A percentile compares a stretch with the other conserved stretches of the same genome.
Conservation (phyloP, 1,284 basidiomycete genomes). For the Cryptococcus sp. region DNA sequence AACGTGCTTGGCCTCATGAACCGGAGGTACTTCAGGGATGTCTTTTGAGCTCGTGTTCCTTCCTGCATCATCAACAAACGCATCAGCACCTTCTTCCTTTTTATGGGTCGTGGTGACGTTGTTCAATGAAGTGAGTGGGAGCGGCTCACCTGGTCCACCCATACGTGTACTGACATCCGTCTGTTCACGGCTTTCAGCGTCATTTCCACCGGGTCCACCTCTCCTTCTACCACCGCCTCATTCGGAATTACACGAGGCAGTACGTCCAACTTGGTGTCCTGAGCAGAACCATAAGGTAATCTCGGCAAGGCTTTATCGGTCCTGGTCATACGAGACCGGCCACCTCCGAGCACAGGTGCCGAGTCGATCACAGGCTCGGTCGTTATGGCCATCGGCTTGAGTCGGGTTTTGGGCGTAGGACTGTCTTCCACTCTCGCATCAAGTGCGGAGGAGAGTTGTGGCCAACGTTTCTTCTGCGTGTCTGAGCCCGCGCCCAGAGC, state of each 20-base stretch:
- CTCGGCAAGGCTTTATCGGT: too few relatives aligned
- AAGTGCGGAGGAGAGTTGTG: not conserved
- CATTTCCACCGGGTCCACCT: slow-evolving; percentile 5
- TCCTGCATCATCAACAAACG: slow-evolving; percentile 52
- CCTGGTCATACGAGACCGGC: too few relatives aligned
- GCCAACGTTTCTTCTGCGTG: too few relatives aligned
- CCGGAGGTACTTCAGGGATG: slow-evolving; percentile 63
- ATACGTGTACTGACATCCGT: slow-evolving; percentile 59
- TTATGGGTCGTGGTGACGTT: not conserved
- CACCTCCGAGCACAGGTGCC: too few relatives aligned
- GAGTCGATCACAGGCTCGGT: too few relatives aligned
- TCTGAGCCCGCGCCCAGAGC: too few relatives aligned
- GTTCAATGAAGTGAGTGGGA: not conserved
- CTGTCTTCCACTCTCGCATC: slow-evolving; percentile 2
- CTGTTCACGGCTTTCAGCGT: slow-evolving; percentile 22
- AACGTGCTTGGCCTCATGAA: slow-evolving; percentile 35
- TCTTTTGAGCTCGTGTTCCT: slow-evolving; percentile 65
- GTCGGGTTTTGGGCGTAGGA: slow-evolving; percentile 2
- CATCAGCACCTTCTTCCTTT: not conserved
- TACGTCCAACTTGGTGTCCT: too few relatives aligned
- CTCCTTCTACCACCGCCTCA: not conserved
- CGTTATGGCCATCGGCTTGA: too few relatives aligned
- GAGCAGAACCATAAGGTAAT: too few relatives aligned
- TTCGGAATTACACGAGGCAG: too few relatives aligned
- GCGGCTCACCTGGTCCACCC: slow-evolving; percentile 64